Evolutionary conservation across 2,329 filamentous ascomycete species (phyloP).

Genomic region (Dendryphion nanum): DNA sequence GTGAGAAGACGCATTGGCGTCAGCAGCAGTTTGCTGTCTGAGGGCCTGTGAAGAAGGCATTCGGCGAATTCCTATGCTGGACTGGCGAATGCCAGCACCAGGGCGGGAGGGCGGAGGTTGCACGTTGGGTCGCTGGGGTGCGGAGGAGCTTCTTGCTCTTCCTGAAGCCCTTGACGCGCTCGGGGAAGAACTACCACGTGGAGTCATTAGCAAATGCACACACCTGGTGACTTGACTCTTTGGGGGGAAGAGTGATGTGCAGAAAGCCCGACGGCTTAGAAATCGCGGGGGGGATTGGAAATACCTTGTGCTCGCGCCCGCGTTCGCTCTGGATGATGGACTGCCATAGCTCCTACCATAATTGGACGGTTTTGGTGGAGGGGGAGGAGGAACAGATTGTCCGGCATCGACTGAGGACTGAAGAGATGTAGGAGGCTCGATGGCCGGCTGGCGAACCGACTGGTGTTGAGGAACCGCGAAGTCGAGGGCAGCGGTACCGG

Average conservation of each 20-base stretch:
- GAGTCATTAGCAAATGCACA: no score
- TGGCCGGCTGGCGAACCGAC: conserved; percentile 17
- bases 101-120: conserved; percentile 20
- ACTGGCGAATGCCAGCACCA: conserved; percentile 22
- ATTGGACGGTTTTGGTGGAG: conserved; percentile 3
- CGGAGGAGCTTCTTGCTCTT: conserved; percentile 22
- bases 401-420: conserved; percentile 37
- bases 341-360: no score
- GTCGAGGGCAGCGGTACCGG: conserved; percentile 32
- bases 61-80: conserved; percentile 37
- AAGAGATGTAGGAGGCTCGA: conserved; percentile 34
- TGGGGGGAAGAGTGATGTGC: no score
- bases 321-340: no score
- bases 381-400: conserved; percentile 26
- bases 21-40: conserved; percentile 20
- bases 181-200: conserved; percentile 13
- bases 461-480: conserved; percentile 23
- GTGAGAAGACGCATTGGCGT: conserved; percentile 9
- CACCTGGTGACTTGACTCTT: no score
- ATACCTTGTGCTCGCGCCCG: no score
- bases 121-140: conserved; percentile 15
- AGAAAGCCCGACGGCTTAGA: neutral
- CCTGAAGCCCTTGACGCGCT: conserved; percentile 8
- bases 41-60: conserved; percentile 27
- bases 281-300: no score